Percentiles rank a stretch among this genome's conserved stretches.
These are phyloP conservation scores for Russula compacta DNA, from an alignment of 768 basidiomycete genomes.

Conservation along the genomic window DNA sequence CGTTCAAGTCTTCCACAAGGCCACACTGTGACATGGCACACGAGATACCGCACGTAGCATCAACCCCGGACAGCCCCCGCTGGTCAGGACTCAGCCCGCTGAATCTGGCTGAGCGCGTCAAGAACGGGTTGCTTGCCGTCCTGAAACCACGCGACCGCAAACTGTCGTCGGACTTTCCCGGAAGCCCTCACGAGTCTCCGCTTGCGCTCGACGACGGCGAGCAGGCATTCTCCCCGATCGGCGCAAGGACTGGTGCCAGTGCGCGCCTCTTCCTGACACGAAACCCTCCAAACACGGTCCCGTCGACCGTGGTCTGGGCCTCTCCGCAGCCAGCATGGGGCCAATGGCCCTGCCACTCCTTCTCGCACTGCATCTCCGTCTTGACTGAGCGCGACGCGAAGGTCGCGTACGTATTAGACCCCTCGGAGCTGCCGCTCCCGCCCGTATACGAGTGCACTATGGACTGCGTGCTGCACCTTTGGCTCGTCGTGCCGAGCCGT, in stretches of 20 bases:
- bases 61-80: neutral
- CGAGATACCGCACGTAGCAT: neutral
- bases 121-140: neutral
- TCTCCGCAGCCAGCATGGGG: conserved; percentile 2
- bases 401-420: neutral
- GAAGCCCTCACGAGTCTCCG: neutral
- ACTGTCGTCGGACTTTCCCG: neutral
- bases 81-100: neutral
- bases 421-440: neutral
- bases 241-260: neutral
- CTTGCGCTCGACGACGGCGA: neutral
- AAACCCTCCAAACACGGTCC: neutral
- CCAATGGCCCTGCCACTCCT: conserved; percentile 1
- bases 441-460: neutral
- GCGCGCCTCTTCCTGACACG: neutral
- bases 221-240: conserved; percentile 1
- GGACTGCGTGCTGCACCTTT: conserved; percentile 2
- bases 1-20: neutral
- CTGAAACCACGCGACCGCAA: neutral
- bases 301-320: neutral
- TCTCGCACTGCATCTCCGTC: conserved; percentile 7
- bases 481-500: conserved; percentile 7
- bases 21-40: neutral
- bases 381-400: conserved; percentile 1
- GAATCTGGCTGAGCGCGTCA: neutral